These are phyloP conservation scores for Dioszegia crocea DNA, from an alignment of 768 basidiomycete species.

Conservation along the genomic window DNA sequence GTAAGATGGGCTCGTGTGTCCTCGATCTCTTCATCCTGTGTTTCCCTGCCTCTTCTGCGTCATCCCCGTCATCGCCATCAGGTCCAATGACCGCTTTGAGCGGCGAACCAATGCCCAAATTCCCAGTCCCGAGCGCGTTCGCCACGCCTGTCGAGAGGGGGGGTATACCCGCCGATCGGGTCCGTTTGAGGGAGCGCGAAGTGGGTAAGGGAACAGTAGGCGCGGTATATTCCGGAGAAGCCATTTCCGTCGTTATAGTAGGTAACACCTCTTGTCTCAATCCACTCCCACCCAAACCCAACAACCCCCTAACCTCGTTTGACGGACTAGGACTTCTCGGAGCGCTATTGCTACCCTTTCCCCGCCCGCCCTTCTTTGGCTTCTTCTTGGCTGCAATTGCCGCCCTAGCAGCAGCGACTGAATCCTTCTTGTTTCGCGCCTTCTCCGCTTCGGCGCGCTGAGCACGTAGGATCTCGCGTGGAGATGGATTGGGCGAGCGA, in stretches of 20 bases:
- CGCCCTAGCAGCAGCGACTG: conserved; percentile 21
- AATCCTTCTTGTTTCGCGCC: conserved; percentile 15
- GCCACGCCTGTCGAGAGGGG: conserved; percentile 14
- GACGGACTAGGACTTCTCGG: conserved; percentile 4
- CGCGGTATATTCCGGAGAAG: background rate
- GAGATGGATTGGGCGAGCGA: conserved; percentile 25
- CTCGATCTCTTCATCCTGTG: conserved; percentile 12
- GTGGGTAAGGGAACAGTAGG: conserved; percentile 1
- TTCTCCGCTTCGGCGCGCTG: conserved; percentile 21
- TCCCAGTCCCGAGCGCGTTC: conserved; percentile 8
- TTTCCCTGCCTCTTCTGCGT: conserved; percentile 4
- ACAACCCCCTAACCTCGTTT: background rate
- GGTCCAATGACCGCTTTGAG: conserved; percentile 25
- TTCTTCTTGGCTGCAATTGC: conserved; percentile 16
- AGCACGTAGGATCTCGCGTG: conserved; percentile 13
- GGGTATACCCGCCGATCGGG: conserved; percentile 19
- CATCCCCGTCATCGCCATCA: conserved; percentile 5
- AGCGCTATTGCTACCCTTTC: background rate
- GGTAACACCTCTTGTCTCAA: background rate
- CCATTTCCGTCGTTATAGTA: background rate
- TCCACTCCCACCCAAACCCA: background rate
- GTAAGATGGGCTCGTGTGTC: conserved; percentile 1
- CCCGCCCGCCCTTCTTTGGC: background rate
- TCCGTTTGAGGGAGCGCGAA: conserved; percentile 18
- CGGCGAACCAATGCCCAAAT: conserved; percentile 19